phyloP scores from a whole-genome alignment of 192 early-diverging fungal species.

The Spizellomyces punctatus region DNA sequence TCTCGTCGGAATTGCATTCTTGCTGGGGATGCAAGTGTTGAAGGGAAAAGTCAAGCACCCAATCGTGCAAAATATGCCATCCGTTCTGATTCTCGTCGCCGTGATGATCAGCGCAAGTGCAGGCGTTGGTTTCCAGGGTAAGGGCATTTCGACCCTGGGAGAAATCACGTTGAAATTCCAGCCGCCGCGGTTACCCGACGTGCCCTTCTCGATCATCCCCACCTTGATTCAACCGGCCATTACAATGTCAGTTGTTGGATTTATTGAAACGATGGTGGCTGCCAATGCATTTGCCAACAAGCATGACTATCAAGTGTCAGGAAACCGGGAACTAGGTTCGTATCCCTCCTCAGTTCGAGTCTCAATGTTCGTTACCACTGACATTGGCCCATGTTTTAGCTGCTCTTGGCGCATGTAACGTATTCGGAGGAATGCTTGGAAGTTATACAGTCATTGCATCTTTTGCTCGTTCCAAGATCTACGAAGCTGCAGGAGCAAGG shows the following conservation, averaged over 20 bases:
- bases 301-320: neutral
- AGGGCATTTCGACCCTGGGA: neutral
- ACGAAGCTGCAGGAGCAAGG: neutral
- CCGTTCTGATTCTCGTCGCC: neutral
- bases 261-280: neutral
- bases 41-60: slow-evolving; percentile 2
- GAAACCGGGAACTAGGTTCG: neutral
- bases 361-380: too few relatives aligned
- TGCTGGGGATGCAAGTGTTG: neutral
- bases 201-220: neutral
- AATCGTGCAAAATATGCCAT: neutral
- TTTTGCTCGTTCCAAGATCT: slow-evolving; percentile 4
- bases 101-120: slow-evolving; percentile 1
- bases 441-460: neutral
- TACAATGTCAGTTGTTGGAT: slow-evolving; percentile 3
- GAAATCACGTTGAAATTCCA: neutral
- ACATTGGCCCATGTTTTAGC: neutral
- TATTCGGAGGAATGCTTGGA: neutral
- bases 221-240: neutral
- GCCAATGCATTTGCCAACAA: slow-evolving; percentile 2
- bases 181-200: neutral
- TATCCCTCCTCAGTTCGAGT: too few relatives aligned
- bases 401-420: neutral
- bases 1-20: neutral
- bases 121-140: neutral